These are phyloP conservation scores for Melocanna baccifera DNA, from an alignment of 176 grass and related monocot species.

Conservation along the genomic window DNA sequence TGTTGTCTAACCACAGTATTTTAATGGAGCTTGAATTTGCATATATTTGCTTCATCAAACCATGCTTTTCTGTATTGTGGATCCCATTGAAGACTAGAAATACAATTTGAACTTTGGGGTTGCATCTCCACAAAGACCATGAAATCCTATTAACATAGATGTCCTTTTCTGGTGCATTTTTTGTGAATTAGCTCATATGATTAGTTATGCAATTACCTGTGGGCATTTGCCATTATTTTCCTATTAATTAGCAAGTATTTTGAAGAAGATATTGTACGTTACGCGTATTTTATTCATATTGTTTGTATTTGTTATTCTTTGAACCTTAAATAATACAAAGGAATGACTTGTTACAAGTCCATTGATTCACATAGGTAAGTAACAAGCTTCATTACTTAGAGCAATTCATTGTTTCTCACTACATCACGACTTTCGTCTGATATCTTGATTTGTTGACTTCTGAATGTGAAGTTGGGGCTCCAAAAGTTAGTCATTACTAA, in stretches of 20 bases:
- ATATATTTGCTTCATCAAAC: not conserved
- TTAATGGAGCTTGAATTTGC: not conserved
- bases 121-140: not conserved
- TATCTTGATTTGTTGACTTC: slow-evolving; percentile 18
- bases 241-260: not conserved
- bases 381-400: not conserved
- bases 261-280: not conserved
- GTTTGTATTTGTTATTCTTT: not conserved
- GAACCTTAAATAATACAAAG: not conserved
- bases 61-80: not conserved
- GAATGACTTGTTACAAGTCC: not conserved
- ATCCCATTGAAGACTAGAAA: not conserved
- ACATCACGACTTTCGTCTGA: not conserved
- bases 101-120: not conserved
- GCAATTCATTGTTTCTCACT: not conserved
- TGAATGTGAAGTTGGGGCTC: slow-evolving; percentile 5
- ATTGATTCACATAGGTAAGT: not conserved
- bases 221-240: not conserved
- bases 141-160: not conserved
- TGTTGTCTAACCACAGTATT: not conserved
- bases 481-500: not conserved
- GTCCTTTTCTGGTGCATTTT: not conserved
- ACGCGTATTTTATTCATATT: not conserved
- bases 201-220: not conserved
- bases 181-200: not conserved